phyloP scores from a whole-genome alignment of 345 rosid species.

The Syzygium jambos region DNA sequence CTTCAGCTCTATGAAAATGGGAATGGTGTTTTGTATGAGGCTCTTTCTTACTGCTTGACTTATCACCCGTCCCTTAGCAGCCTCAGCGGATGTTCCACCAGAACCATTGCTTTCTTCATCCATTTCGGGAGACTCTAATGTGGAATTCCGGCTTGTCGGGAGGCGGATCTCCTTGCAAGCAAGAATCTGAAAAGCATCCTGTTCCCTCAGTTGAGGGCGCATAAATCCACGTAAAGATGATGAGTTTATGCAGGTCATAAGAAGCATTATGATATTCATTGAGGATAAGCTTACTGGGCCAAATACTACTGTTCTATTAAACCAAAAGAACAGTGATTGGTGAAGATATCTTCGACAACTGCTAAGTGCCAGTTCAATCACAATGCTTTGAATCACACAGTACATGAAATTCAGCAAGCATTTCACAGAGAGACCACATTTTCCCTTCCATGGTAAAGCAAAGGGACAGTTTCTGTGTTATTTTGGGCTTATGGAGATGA shows the following conservation, averaged over 20 bases:
- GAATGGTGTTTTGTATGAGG: constrained; percentile 87
- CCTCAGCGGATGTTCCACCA: constrained; percentile 36
- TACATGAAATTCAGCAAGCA: background rate
- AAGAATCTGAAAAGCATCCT: constrained; percentile 88
- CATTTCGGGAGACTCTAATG: constrained; percentile 45
- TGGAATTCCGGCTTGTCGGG: constrained; percentile 42
- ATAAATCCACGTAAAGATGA: background rate
- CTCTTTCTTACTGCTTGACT: constrained; percentile 88
- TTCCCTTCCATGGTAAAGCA: background rate
- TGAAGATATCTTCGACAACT: background rate
- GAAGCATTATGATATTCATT: background rate
- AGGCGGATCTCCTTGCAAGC: constrained; percentile 84
- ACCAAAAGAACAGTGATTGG: background rate
- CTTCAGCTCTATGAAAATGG: constrained; percentile 91
- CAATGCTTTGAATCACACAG: background rate
- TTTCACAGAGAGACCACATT: background rate
- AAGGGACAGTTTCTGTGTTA: background rate
- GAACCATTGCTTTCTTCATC: constrained; percentile 44
- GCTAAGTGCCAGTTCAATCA: background rate
- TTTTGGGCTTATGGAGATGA: background rate
- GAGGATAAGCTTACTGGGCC: background rate
- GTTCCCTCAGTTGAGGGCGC: constrained; percentile 3
- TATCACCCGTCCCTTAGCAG: constrained; percentile 72
- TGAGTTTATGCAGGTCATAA: background rate
- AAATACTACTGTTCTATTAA: background rate